Evolutionary conservation across 2,329 filamentous ascomycete genomes (phyloP), one percentile per base, ranked within the genome.

Genomic region (Cladophialophora immunda): DNA sequence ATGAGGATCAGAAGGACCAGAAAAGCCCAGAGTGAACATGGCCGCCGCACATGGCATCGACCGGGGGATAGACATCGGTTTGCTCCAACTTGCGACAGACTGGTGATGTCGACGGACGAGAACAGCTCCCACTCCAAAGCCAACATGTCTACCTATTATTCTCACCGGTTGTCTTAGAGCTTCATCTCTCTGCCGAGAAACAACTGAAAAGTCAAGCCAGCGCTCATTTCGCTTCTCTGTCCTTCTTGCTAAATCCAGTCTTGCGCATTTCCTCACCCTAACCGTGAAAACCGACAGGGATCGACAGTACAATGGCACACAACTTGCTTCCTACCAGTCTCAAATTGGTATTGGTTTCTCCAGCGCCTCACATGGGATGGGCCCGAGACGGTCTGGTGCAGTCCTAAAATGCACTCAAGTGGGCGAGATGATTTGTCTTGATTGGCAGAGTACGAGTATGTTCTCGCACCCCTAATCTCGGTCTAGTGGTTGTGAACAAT

Each of bases 1-100:
- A 60, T 11, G 25, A 60, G 45, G 25, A 36, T 11, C 17, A 27
- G 55, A 58, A 38, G 34, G 55, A 27, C 15, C n/a, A 41, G n/a
- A 13, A 34, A 11, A 27, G 45, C 19, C n/a, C 19, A 50, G 17
- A 25, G 5, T 50, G 45, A 50, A 50, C 45, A 27, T 13, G 22
- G 22, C 11, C 17, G 45, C 45, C 11, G n/a, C 22, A 25, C 19
- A 27, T 27, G 8, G 22, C 45, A 50, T 27, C 45, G 11, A 50
- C 22, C 9, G 45, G 15, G 4, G 25, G 45, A 13, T 50, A n/a
- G 15, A n/a, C n/a, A n/a, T 19, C 38, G 38, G 15, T n/a, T n/a
- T 41, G 8, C 38, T 19, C 15, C 38, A 6, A 17, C 38, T 41
- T 15, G 38, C 38, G 11, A 30, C 29, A 30, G 29, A 30, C 29